phyloP scores from a whole-genome alignment of 2,329 filamentous ascomycete genomes.

The Colletotrichum kahawae region DNA sequence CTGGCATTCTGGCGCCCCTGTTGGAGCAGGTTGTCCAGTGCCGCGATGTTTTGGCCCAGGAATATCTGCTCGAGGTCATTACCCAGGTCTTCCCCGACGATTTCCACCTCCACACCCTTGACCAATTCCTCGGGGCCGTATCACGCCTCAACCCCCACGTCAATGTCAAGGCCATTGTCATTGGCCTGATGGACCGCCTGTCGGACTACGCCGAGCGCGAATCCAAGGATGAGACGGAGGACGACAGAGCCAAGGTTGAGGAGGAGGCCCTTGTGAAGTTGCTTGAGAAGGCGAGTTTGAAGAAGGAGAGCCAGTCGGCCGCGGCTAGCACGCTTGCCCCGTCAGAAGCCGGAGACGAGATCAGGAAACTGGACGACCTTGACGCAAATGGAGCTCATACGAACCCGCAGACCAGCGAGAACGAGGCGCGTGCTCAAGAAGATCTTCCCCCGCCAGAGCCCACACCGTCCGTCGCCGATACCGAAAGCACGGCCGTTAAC shows the following conservation, averaged over 20 bases:
- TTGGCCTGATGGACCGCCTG: conserved; percentile 94
- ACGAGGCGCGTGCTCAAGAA: conserved; percentile 2
- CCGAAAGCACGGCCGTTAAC: conserved; percentile 53
- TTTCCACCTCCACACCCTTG: conserved; percentile 95
- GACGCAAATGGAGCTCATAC: not conserved
- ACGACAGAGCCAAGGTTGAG: conserved; percentile 78
- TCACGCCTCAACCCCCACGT: conserved; percentile 94
- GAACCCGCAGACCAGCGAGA: conserved; percentile 24
- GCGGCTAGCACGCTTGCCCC: conserved; percentile 25
- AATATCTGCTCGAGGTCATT: conserved; percentile 97
- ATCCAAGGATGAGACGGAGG: conserved; percentile 70
- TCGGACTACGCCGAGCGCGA: conserved; percentile 95
- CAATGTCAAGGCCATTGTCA: conserved; percentile 97
- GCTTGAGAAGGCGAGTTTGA: conserved; percentile 77
- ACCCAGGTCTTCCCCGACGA: conserved; percentile 99
- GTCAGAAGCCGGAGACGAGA: not conserved
- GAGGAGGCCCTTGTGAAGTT: conserved; percentile 82
- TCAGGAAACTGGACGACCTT: conserved; percentile 22
- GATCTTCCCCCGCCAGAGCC: conserved; percentile 27
- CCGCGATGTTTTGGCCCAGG: conserved; percentile 93
- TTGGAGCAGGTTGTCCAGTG: conserved; percentile 98
- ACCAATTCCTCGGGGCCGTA: conserved; percentile 92
- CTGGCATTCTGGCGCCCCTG: conserved; percentile 83
- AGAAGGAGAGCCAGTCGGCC: conserved; percentile 44
- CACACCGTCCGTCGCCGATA: conserved; percentile 48